Base-by-base conservation (phyloP, 768 basidiomycete species). In the Xerocomellus intermedius region DNA sequence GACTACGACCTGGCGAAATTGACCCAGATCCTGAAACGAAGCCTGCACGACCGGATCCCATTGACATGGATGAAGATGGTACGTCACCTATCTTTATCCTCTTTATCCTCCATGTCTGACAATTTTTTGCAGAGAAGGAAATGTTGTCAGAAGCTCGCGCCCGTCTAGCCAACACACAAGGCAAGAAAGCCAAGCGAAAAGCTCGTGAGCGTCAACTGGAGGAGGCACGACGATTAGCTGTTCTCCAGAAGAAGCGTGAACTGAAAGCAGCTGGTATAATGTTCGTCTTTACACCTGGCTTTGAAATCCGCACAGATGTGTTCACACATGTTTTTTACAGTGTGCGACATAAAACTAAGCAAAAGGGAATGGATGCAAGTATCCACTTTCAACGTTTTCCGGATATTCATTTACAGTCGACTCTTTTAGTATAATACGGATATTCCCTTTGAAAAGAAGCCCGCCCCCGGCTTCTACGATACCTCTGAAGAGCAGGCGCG, bases 51-150 rank as follows among this genome's bases (percentile, higher is more conserved):
- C 97, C 97, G 6, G 97, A 99, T 76, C 97, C 97, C 7, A 98
- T 98, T 63, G 97, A 99, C 74, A 99, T 99, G 97, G 97, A 99
- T 69, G 97, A 99, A 75, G 97, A 98, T 68, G 95, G 92, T 89
- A 59, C 54, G 82, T 75, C 35, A 1, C 16, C 12, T n/a, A 9
- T 22, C 22, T 6, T 22, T 17, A 3, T 37, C 43, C n/a, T 4
- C 13, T 22, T 19, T 36, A 14, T 24, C 26, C 1, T 39, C 10
- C 13, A 5, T 52, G 28, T 43, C 28, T 64, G 38, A 59, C 45
- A 22, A 8, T 54, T 57, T 36, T 19, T 44, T 59, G 26, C 63
- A 94, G 94, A 98, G 74, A 98, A 98, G 85, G 97, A 98, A 72
- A 98, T 99, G 97, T 75, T 99, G 65, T 98, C 97, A 1, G 97